phyloP scores from a whole-genome alignment of 148 eudicot species.

The Cornus controversa region DNA sequence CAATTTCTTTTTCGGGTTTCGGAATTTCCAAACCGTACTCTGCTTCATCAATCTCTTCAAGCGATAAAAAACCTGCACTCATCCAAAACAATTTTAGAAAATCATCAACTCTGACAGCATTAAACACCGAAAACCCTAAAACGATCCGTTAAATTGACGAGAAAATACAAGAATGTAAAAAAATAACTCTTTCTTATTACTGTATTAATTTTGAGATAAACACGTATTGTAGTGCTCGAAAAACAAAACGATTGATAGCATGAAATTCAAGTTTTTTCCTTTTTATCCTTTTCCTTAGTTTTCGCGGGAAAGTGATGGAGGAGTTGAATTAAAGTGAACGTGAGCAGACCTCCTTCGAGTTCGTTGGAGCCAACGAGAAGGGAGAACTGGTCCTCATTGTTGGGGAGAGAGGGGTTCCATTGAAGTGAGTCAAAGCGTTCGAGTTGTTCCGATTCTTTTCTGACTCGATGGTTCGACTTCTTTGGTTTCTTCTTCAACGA shows the following conservation, averaged over 20 bases:
- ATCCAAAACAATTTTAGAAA: not conserved
- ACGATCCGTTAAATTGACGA: not conserved
- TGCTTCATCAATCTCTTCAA: slow-evolving; percentile 91
- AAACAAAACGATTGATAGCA: not conserved
- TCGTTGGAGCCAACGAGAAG: slow-evolving; percentile 45
- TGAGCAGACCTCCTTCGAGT: slow-evolving; percentile 59
- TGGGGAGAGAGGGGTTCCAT: slow-evolving; percentile 62
- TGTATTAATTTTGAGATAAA: not conserved
- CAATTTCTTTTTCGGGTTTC: slow-evolving; percentile 21
- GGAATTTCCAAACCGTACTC: slow-evolving; percentile 54
- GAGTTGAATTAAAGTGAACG: not conserved
- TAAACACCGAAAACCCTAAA: slow-evolving; percentile 4
- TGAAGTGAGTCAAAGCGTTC: slow-evolving; percentile 54
- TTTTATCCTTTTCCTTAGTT: too few species aligned
- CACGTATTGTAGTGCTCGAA: not conserved
- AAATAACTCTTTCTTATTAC: not conserved
- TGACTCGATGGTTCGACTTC: slow-evolving; percentile 16
- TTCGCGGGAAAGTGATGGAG: not conserved
- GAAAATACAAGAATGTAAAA: not conserved
- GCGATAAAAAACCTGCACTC: slow-evolving; percentile 64
- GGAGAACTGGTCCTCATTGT: slow-evolving; percentile 49
- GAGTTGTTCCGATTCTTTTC: slow-evolving; percentile 33
- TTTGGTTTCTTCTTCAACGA: slow-evolving; percentile 17
- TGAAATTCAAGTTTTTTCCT: not conserved
- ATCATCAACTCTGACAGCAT: not conserved